Evolutionary conservation across 1,139 yeast species (phyloP), one percentile per base, ranked within the genome.

Genomic region (Saccharomyces pastorianus): DNA sequence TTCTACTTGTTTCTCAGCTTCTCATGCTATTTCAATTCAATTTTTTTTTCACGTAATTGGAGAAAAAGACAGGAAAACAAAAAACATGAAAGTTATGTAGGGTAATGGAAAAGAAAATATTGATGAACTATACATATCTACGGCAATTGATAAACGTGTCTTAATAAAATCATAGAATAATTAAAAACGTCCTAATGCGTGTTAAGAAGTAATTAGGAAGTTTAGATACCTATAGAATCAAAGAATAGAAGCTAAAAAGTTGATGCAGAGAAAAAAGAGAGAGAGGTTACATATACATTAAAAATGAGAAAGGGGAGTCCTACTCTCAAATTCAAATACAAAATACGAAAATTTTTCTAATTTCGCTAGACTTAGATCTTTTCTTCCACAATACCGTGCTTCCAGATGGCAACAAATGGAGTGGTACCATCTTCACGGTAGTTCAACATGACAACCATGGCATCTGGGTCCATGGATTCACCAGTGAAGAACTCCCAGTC

Each of bases 381-480:
- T 75, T 80, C 83, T 75, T 83, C 89, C 69, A 76, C 79, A 65
- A 88, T 84, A 83, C 98, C 99, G 78, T 93, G 98, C 82, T 91
- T 95, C 98, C 98, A 93, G 85, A 90, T 84, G 66, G 91, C 89
- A 72, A 93, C 95, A 81, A 73, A 95, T 72, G 99, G 99, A 66
- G 99, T 95, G 70, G 84, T 80, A 81, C 99, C 99, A 74, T 93
- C 98, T 81, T 93, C 99, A 81, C 99, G 95, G 90, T 93, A 93
- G 95, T 93, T 93, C 79, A 93, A 87, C 76, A 93, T 84, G 67
- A 89, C 91, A 73, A 93, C 79, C 99, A 93, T 93, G 70, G 87
- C 97, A 76, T 93, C 98, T 75, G 98, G 97, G 85, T 95, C 96
- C 99, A 93, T 95, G 72, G 96, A 87, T 82, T 93, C 98, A 82